Evolutionary conservation across 2,329 filamentous ascomycete species (phyloP).

Genomic region (Mycogone perniciosa): DNA sequence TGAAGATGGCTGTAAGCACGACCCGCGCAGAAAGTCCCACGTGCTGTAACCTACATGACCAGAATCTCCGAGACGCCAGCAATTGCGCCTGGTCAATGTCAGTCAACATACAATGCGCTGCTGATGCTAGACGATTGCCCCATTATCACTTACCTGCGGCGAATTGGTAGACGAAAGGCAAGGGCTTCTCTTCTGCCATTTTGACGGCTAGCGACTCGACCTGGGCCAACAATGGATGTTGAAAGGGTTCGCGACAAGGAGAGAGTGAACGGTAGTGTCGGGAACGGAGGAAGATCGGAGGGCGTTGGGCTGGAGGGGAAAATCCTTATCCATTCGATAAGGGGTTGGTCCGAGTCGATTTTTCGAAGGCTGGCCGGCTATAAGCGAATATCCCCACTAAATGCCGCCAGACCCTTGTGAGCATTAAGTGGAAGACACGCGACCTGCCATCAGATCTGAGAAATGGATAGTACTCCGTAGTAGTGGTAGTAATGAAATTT

Average conservation of each 20-base stretch:
- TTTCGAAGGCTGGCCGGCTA: conserved; percentile 9
- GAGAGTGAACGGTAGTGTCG: conserved; percentile 4
- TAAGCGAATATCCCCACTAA: conserved; percentile 10
- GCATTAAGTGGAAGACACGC: conserved; percentile 5
- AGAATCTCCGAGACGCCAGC: conserved; percentile 97
- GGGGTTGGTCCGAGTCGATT: neutral
- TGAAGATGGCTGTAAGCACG: conserved; percentile 16
- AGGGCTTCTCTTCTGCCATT: conserved; percentile 65
- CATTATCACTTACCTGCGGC: conserved; percentile 59
- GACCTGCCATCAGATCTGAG: neutral
- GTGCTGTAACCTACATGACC: conserved; percentile 59
- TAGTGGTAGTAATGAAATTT: no score
- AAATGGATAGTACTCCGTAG: neutral
- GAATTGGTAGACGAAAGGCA: conserved; percentile 94
- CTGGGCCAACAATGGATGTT: conserved; percentile 3
- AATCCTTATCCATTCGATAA: conserved; percentile 3
- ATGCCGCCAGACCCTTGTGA: conserved; percentile 2
- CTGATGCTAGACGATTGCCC: neutral
- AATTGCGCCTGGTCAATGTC: conserved; percentile 61
- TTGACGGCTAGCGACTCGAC: conserved; percentile 24
- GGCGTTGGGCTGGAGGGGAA: conserved; percentile 6
- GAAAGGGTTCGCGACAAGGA: conserved; percentile 17
- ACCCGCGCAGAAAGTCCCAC: neutral
- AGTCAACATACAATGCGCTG: conserved; percentile 1
- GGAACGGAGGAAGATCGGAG: conserved; percentile 13